Evolutionary conservation across 305 asterid species (phyloP).

Genomic region (Solanum hybrid): DNA sequence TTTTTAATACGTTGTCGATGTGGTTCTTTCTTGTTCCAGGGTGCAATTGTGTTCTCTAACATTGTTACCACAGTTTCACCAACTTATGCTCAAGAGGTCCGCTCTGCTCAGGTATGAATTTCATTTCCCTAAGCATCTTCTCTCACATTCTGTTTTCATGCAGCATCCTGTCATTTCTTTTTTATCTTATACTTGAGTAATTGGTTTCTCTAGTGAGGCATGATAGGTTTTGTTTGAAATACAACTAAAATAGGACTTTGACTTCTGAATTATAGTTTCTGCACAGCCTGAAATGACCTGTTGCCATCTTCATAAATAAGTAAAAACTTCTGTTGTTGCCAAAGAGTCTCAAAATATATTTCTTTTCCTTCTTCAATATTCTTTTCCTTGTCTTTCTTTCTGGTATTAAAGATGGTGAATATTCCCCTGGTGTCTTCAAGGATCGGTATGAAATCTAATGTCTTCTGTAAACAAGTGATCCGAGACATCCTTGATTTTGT

Average conservation of each 20-base stretch:
- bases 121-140: background rate
- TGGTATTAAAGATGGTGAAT: background rate
- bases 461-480: background rate
- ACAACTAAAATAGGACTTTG: background rate
- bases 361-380: background rate
- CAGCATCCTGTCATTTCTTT: background rate
- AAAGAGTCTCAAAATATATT: background rate
- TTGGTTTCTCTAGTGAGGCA: background rate
- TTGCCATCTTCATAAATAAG: background rate
- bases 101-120: constrained; percentile 59
- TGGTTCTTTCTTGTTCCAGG: constrained; percentile 45
- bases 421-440: background rate
- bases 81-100: constrained; percentile 94
- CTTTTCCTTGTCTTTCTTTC: background rate
- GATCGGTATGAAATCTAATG: background rate
- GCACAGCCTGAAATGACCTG: background rate
- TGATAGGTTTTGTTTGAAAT: background rate
- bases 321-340: background rate
- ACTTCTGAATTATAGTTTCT: background rate
- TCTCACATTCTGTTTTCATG: background rate
- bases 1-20: background rate
- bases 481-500: background rate
- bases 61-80: constrained; percentile 98
- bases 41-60: constrained; percentile 94
- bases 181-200: background rate